Evolutionary conservation across 495 filamentous ascomycete species (phyloP), one percentile per base, ranked within the genome.

Genomic region (Haplographium delicatum): DNA sequence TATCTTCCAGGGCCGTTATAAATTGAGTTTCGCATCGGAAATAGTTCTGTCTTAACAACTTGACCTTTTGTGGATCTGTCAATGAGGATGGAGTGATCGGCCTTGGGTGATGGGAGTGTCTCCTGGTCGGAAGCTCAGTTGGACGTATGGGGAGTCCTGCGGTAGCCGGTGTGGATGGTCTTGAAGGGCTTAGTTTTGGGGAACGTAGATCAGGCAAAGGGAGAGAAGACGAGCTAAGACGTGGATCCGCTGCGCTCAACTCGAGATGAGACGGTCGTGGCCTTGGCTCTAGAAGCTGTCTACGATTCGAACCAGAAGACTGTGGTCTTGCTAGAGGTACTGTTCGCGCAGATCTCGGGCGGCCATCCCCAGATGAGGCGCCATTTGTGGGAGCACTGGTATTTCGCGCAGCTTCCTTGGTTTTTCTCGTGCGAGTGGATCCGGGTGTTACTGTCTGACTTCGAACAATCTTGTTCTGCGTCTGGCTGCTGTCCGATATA

Each of bases 1-100:
- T 88, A 60, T 83, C 82, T 59, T 88, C 84, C 8, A 89, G 71
- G 13, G 85, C 85, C 7, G 77, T 75, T 30, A 89, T 58, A 61
- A 89, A 85, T 44, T 83, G 81, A 1, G 82, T 88, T 62, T 89
- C 75, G 47, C 78, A 82, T 5, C 83, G 74, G 59, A 86, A 88
- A 53, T 89, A 89, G 60, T 89, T 86, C 49, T 85, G 77, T 48
- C 81, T 69, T 42, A 89, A 63, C 28, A 86, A 65, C 46, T 77
- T 78, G 30, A 74, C 71, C 60, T 82, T 85, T 61, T 85, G 80
- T 3, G 61, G 59, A 11, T 54, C 53, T 15, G 72, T 73, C 65
- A 88, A 65, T 10, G 79, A 68, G 6, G 73, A 74, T 13, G 81
- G 74, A 24, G 69, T 75, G 16, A 79, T 51, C 3, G 70, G 67